These are phyloP conservation scores for Penicillium pancosmium DNA, from an alignment of 495 filamentous ascomycete genomes.

Conservation along the genomic window DNA sequence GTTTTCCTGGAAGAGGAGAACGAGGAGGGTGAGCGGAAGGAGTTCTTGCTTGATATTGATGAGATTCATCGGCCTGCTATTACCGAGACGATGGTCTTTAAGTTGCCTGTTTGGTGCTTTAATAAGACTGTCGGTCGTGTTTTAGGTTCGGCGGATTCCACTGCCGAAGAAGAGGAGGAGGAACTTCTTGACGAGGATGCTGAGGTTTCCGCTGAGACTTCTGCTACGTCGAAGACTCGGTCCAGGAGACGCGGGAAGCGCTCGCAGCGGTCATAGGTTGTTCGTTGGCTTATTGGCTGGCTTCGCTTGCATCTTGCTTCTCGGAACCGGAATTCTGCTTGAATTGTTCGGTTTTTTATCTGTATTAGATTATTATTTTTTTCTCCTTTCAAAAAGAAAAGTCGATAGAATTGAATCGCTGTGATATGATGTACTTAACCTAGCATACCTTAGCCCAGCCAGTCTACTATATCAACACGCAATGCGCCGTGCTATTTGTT, in stretches of 20 bases:
- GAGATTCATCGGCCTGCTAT: slow-evolving; percentile 68
- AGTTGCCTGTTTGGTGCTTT: slow-evolving; percentile 68
- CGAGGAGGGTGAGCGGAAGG: slow-evolving; percentile 78
- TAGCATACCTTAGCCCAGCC: too few species aligned
- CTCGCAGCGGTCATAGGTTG: slow-evolving; percentile 34
- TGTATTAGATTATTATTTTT: too few species aligned
- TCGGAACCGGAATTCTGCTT: too few species aligned
- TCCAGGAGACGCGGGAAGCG: slow-evolving; percentile 38
- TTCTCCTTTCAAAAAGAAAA: background rate
- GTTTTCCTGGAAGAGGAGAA: slow-evolving; percentile 90
- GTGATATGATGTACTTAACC: too few species aligned
- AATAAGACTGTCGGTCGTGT: slow-evolving; percentile 58
- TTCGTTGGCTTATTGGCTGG: background rate
- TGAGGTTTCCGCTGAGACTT: slow-evolving; percentile 32
- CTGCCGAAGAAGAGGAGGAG: slow-evolving; percentile 19
- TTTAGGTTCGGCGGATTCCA: slow-evolving; percentile 34
- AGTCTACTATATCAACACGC: too few species aligned
- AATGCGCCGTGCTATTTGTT: too few species aligned
- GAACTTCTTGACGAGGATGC: slow-evolving; percentile 7
- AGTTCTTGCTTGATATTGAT: slow-evolving; percentile 80
- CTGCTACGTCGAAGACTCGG: slow-evolving; percentile 28
- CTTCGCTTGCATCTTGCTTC: too few species aligned
- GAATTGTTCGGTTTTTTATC: too few species aligned
- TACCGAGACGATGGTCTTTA: slow-evolving; percentile 69
- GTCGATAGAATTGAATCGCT: background rate